Evolutionary conservation across 805 yeast genomes (phyloP).

Genomic region (Kodamaea nitidulidarum): DNA sequence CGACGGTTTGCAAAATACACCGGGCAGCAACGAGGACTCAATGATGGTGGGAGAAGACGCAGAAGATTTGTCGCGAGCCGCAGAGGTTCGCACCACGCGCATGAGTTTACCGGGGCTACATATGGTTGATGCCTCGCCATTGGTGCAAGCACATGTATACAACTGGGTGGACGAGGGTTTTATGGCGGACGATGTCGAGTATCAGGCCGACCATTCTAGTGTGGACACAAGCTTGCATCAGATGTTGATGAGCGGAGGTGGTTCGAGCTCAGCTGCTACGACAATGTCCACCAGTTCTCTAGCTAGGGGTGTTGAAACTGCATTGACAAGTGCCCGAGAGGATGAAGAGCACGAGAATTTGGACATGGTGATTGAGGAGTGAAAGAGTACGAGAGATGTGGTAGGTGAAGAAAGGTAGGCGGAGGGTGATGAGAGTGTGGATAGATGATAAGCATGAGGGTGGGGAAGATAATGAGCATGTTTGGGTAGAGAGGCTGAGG

Average conservation of each 20-base stretch:
- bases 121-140: slow-evolving; percentile 1
- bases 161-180: slow-evolving; percentile 36
- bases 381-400: too few species aligned
- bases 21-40: neutral
- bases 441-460: too few species aligned
- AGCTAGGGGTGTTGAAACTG: slow-evolving; percentile 15
- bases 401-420: too few species aligned
- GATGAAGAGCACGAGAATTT: slow-evolving; percentile 29
- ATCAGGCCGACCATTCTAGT: slow-evolving; percentile 37
- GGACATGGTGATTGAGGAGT: slow-evolving; percentile 44
- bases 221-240: slow-evolving; percentile 15
- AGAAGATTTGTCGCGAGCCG: neutral
- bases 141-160: slow-evolving; percentile 7
- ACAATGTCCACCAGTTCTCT: slow-evolving; percentile 3
- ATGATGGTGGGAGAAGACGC: neutral
- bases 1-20: neutral
- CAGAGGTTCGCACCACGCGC: neutral
- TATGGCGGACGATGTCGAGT: slow-evolving; percentile 47
- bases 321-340: slow-evolving; percentile 17
- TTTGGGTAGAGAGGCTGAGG: too few species aligned
- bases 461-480: too few species aligned
- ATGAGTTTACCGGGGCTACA: neutral
- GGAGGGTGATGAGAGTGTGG: too few species aligned
- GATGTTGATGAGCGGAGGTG: slow-evolving; percentile 16
- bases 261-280: slow-evolving; percentile 2